phyloP scores from a whole-genome alignment of 345 rosid genomes.

The Luvunga scandens region DNA sequence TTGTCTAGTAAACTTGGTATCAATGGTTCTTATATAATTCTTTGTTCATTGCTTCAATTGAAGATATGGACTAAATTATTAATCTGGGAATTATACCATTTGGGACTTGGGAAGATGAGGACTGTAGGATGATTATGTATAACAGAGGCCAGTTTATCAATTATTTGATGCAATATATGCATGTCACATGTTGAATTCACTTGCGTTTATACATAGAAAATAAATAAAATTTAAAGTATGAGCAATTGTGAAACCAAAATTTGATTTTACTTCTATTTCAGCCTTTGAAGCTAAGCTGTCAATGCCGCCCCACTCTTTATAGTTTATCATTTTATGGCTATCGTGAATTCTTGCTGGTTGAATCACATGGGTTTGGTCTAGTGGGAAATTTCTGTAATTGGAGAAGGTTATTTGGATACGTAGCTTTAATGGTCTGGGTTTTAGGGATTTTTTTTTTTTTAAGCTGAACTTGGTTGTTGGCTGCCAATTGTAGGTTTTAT shows the following conservation, averaged over 20 bases:
- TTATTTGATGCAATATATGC: neutral
- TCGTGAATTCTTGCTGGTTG: conserved; percentile 1
- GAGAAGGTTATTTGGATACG: neutral
- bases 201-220: neutral
- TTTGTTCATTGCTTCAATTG: neutral
- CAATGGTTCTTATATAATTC: neutral
- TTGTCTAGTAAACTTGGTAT: neutral
- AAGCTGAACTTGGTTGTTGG: conserved; percentile 19
- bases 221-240: neutral
- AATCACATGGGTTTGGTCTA: conserved; percentile 6
- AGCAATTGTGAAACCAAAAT: neutral
- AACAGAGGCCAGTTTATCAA: neutral
- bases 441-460: neutral
- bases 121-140: neutral
- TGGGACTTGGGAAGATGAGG: neutral
- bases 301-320: neutral
- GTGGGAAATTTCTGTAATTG: neutral
- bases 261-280: neutral
- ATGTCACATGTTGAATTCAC: neutral
- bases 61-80: neutral
- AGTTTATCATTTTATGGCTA: conserved; percentile 4
- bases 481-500: conserved; percentile 66
- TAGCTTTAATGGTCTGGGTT: neutral
- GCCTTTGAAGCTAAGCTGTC: neutral
- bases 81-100: neutral